Evolutionary conservation across 179 eudicot genomes (phyloP).

Genomic region (Dionaea muscipula): DNA sequence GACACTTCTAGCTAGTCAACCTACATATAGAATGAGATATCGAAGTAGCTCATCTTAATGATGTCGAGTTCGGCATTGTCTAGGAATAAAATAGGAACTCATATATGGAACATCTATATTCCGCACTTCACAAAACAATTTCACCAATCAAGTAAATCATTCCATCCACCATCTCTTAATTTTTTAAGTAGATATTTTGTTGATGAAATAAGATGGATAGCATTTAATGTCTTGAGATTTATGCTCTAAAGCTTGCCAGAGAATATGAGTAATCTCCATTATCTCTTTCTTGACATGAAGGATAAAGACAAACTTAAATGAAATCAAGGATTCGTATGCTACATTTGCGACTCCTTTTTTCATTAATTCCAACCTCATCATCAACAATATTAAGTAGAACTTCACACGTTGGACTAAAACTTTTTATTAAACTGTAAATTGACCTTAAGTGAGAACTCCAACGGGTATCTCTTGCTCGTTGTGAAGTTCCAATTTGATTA

Average conservation of each 20-base stretch:
- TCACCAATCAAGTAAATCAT: too few relatives aligned
- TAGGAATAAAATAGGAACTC: too few relatives aligned
- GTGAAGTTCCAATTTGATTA: conserved; percentile 5
- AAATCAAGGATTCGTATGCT: background rate
- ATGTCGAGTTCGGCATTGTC: too few relatives aligned
- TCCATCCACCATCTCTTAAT: conserved; percentile 5
- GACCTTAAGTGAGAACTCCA: conserved; percentile 18
- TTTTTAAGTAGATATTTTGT: background rate
- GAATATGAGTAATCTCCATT: background rate
- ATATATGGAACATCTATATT: too few relatives aligned
- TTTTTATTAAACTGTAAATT: conserved; percentile 8
- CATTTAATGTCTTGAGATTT: conserved; percentile 7
- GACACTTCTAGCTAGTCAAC: too few relatives aligned
- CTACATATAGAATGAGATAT: too few relatives aligned
- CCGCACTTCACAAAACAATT: too few relatives aligned
- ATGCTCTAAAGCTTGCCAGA: conserved; percentile 7
- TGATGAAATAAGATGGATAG: background rate
- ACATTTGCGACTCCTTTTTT: background rate
- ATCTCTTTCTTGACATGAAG: background rate
- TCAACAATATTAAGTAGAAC: too few relatives aligned
- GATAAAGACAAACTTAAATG: background rate
- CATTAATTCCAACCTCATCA: background rate
- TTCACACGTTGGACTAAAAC: background rate
- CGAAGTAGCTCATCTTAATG: too few relatives aligned
- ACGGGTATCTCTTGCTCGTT: conserved; percentile 12